Conservation (phyloP, 768 basidiomycete genomes). For the Pholiota molesta region DNA sequence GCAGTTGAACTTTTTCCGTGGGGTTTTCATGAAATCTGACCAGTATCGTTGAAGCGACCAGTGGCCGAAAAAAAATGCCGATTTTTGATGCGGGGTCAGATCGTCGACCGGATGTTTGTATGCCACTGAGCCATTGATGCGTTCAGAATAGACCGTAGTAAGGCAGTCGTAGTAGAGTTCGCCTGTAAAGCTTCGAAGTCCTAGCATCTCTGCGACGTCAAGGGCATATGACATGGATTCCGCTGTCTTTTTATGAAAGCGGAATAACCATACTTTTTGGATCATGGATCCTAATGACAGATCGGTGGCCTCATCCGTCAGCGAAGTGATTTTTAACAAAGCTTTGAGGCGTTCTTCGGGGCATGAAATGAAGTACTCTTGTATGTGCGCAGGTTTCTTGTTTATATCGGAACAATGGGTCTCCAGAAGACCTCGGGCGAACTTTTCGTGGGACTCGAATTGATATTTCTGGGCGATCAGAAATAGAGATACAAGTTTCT, state of each 20-base stretch:
- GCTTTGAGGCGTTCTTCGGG: background rate
- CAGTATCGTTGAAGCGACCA: slow-evolving; percentile 8
- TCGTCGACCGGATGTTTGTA: background rate
- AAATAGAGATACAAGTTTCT: background rate
- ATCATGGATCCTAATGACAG: background rate
- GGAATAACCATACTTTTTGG: background rate
- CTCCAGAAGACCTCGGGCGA: background rate
- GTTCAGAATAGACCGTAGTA: background rate
- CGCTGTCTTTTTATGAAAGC: background rate
- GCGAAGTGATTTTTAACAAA: background rate
- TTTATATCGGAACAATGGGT: background rate
- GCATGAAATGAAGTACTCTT: background rate
- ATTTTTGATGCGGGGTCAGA: background rate
- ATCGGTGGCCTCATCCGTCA: background rate
- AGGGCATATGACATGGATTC: background rate
- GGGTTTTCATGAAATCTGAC: background rate
- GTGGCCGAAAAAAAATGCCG: background rate
- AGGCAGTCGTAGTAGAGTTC: background rate
- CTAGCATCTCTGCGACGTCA: background rate
- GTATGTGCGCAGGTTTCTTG: background rate
- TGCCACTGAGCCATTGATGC: background rate
- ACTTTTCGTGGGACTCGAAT: background rate
- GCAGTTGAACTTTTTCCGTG: background rate
- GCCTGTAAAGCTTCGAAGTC: background rate
- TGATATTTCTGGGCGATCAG: background rate